phyloP scores from a whole-genome alignment of 2,329 filamentous ascomycete genomes.

The Alternaria gansuensis region DNA sequence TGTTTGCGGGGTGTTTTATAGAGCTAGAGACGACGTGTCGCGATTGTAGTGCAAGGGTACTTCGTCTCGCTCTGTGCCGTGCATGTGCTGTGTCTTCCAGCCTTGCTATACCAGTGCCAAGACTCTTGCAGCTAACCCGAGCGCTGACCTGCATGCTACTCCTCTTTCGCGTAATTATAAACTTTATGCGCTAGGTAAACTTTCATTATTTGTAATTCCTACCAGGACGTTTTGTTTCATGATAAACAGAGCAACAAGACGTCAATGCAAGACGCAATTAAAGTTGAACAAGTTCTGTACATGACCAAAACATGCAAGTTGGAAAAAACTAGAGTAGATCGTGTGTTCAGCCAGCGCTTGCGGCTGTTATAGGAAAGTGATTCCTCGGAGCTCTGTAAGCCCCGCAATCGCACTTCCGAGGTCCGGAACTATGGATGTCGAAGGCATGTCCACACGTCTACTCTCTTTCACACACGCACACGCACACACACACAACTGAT shows the following conservation, averaged over 20 bases:
- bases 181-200: too few relatives aligned
- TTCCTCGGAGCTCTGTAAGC: slow-evolving; percentile 20
- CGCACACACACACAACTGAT: background rate
- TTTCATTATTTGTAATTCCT: too few relatives aligned
- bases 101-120: too few relatives aligned
- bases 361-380: slow-evolving; percentile 29
- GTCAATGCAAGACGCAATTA: slow-evolving; percentile 15
- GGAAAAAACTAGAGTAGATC: background rate
- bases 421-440: slow-evolving; percentile 17
- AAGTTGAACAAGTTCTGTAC: background rate
- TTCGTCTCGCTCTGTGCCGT: too few relatives aligned
- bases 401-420: slow-evolving; percentile 20
- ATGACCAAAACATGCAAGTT: background rate
- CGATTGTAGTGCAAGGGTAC: slow-evolving; percentile 14
- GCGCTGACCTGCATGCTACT: too few relatives aligned
- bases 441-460: slow-evolving; percentile 23
- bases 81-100: too few relatives aligned
- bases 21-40: slow-evolving; percentile 13
- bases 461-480: background rate
- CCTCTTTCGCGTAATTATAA: too few relatives aligned
- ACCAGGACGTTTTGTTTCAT: too few relatives aligned
- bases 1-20: slow-evolving; percentile 1
- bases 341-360: slow-evolving; percentile 14
- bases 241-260: background rate
- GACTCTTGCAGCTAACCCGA: too few relatives aligned